phyloP scores from a whole-genome alignment of 2,329 filamentous ascomycete genomes.

The Ascochyta fabae region DNA sequence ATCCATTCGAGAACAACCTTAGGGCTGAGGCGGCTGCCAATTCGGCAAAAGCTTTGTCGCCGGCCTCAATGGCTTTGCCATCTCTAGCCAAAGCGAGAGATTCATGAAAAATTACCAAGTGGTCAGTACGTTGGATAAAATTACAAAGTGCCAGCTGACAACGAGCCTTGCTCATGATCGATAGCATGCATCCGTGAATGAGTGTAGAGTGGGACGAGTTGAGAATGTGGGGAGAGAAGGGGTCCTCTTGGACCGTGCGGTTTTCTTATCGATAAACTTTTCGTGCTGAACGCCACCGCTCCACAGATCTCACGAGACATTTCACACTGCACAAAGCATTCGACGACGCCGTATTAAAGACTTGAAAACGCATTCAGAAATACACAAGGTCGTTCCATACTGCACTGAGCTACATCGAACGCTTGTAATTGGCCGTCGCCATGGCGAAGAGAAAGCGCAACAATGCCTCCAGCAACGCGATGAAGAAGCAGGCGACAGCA shows the following conservation, averaged over 20 bases:
- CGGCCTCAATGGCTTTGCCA: not conserved
- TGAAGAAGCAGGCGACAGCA: slow-evolving; percentile 31
- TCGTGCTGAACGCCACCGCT: slow-evolving; percentile 13
- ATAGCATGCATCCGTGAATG: not conserved
- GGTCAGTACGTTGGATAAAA: too few relatives aligned
- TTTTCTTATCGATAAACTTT: slow-evolving; percentile 15
- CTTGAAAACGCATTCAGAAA: not conserved
- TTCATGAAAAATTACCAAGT: too few relatives aligned
- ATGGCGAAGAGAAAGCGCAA: slow-evolving; percentile 43
- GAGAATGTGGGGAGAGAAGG: not conserved
- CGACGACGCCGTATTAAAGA: not conserved
- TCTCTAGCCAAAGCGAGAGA: too few relatives aligned
- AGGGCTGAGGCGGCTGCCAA: not conserved
- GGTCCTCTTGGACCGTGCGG: not conserved
- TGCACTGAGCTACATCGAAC: not conserved
- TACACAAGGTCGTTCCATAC: not conserved
- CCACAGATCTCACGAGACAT: slow-evolving; percentile 9
- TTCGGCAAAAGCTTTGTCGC: not conserved
- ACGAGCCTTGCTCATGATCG: not conserved
- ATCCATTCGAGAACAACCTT: not conserved
- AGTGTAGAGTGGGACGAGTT: not conserved
- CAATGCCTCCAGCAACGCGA: slow-evolving; percentile 24
- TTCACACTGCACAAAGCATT: not conserved
- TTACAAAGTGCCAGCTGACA: too few relatives aligned
- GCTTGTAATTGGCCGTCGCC: not conserved